Conservation (phyloP, 768 basidiomycete genomes). For the Xerocomellus dryophilus region DNA sequence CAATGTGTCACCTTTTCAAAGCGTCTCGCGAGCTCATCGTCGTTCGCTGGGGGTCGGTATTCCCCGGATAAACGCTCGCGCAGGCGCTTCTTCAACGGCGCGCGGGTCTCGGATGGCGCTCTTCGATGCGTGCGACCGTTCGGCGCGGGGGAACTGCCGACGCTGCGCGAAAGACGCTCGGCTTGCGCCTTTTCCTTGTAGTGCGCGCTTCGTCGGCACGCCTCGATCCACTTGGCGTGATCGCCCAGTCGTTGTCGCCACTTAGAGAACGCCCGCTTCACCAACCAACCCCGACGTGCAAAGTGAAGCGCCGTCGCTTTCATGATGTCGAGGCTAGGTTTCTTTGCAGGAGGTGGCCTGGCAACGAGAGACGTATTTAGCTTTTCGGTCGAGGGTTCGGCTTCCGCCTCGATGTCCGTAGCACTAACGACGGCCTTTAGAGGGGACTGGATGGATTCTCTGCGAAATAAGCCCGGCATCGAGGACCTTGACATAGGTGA, state of each 20-base stretch:
- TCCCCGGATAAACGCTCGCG: constrained; percentile 39
- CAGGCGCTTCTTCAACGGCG: constrained; percentile 27
- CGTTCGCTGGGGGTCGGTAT: constrained; percentile 54
- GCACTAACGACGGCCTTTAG: constrained; percentile 18
- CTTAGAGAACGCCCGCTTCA: constrained; percentile 40
- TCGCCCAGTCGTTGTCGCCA: constrained; percentile 50
- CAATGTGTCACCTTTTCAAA: constrained; percentile 57
- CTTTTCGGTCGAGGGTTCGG: constrained; percentile 5
- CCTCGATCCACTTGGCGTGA: constrained; percentile 57
- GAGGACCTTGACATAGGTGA: constrained; percentile 24
- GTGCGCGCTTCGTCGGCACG: constrained; percentile 54
- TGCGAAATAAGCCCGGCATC: constrained; percentile 17
- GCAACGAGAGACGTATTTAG: background rate
- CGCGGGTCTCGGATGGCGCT: constrained; percentile 21
- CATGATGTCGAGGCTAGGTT: constrained; percentile 27
- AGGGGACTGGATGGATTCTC: constrained; percentile 27
- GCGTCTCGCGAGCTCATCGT: constrained; percentile 61
- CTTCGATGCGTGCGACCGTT: constrained; percentile 25
- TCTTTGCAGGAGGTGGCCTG: constrained; percentile 2
- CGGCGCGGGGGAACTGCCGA: background rate
- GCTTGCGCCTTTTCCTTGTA: constrained; percentile 53
- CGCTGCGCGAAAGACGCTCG: constrained; percentile 32
- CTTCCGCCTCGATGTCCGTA: constrained; percentile 8
- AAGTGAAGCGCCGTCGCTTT: constrained; percentile 44
- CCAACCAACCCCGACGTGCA: constrained; percentile 36